Evolutionary conservation across 1,284 basidiomycete species (phyloP).

Genomic region (Cutaneotrichosporon curvatum): DNA sequence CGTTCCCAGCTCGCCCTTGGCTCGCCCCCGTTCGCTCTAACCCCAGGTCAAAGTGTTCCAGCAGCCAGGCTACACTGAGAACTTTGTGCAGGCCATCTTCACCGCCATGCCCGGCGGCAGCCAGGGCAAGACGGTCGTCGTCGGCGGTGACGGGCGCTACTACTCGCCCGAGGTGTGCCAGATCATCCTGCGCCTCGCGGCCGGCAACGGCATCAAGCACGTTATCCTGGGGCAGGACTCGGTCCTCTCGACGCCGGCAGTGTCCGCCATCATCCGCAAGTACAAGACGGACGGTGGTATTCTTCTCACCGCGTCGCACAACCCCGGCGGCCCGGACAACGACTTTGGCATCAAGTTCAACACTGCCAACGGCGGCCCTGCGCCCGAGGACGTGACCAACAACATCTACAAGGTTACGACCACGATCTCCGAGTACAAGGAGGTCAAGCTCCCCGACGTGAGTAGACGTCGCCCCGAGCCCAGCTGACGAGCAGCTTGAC

Average conservation of each 20-base stretch:
- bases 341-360: constrained; percentile 99
- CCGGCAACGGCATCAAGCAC: constrained; percentile 81
- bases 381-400: constrained; percentile 89
- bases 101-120: constrained; percentile 75
- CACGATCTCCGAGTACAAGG: constrained; percentile 76
- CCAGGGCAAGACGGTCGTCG: constrained; percentile 69
- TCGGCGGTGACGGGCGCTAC: constrained; percentile 95
- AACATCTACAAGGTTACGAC: constrained; percentile 89
- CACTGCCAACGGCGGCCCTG: constrained; percentile 91
- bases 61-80: constrained; percentile 90
- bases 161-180: constrained; percentile 81
- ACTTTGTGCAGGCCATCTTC: constrained; percentile 93
- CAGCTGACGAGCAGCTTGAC: constrained; percentile 56
- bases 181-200: constrained; percentile 82
- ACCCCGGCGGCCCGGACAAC: constrained; percentile 92
- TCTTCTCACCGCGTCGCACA: constrained; percentile 94
- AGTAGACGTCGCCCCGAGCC: constrained; percentile 42
- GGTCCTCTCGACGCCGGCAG: constrained; percentile 94
- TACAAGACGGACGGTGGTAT: constrained; percentile 97
- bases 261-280: constrained; percentile 88
- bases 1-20: constrained; percentile 52
- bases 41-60: constrained; percentile 21
- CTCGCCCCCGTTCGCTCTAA: not conserved
- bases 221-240: constrained; percentile 83
- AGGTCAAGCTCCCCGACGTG: constrained; percentile 69